A percentile compares a stretch with the other conserved stretches of the same genome.
Conservation (phyloP, 805 yeast genomes). For the Myxozyma vanderwaltii region DNA sequence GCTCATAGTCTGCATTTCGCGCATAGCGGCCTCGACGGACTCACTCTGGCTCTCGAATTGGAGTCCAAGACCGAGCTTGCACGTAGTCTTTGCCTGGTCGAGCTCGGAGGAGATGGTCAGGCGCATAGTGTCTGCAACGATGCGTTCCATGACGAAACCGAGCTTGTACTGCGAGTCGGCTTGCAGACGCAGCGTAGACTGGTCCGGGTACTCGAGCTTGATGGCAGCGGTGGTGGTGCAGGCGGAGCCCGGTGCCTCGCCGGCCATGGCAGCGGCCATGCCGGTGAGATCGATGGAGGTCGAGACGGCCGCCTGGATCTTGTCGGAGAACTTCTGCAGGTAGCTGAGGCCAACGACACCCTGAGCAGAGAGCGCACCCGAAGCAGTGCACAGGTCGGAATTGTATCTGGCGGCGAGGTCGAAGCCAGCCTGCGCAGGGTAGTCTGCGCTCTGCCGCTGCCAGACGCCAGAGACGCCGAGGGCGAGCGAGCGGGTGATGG, state of each 20-base stretch:
- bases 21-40: constrained; percentile 52
- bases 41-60: constrained; percentile 96
- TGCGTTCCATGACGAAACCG: constrained; percentile 85
- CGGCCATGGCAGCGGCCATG: constrained; percentile 58
- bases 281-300: constrained; percentile 59
- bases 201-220: constrained; percentile 94
- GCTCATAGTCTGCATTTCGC: constrained; percentile 16
- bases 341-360: constrained; percentile 87
- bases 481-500: constrained; percentile 78
- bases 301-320: constrained; percentile 93
- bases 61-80: constrained; percentile 88
- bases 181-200: constrained; percentile 89
- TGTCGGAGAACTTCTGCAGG: constrained; percentile 91
- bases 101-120: constrained; percentile 88
- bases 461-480: constrained; percentile 92
- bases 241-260: constrained; percentile 81
- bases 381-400: constrained; percentile 85
- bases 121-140: constrained; percentile 88
- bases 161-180: constrained; percentile 90
- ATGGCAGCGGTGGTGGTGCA: constrained; percentile 95
- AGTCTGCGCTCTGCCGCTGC: constrained; percentile 58
- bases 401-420: constrained; percentile 89
- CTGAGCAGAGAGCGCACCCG: constrained; percentile 87
- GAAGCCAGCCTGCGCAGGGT: constrained; percentile 88
- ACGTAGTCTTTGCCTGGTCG: constrained; percentile 78